These are phyloP conservation scores for Nannochloropsis salina DNA, from an alignment of 108 stramenopile species.

Conservation along the genomic window DNA sequence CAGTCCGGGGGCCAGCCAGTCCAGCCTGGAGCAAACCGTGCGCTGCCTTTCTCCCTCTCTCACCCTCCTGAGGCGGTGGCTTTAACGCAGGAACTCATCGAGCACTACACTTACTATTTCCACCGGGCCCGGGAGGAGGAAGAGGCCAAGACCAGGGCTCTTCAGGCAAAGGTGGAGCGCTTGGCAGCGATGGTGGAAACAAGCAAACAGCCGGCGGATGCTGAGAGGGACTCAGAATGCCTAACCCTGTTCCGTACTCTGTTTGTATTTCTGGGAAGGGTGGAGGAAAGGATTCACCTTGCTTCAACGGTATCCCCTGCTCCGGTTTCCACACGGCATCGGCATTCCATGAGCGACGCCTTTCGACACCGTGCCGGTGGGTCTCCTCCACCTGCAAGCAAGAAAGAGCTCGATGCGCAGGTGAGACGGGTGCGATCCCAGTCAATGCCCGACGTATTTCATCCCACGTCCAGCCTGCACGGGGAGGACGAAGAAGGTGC, in stretches of 20 bases:
- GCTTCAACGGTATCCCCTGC: background rate
- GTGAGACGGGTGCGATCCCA: background rate
- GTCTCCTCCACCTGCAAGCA: background rate
- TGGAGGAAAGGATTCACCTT: background rate
- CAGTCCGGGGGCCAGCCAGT: no score
- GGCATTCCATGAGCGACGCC: background rate
- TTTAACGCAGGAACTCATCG: slow-evolving; percentile 5
- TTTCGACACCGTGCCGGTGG: background rate
- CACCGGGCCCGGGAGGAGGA: background rate
- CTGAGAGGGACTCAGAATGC: background rate
- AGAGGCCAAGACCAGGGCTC: background rate
- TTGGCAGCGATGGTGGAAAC: background rate
- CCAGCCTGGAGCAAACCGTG: background rate
- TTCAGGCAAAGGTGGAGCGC: background rate
- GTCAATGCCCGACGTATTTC: background rate
- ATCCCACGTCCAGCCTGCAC: background rate
- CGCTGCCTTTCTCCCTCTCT: background rate
- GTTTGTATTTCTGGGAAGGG: background rate
- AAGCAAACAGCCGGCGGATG: background rate
- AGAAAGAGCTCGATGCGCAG: background rate
- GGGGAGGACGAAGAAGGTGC: background rate
- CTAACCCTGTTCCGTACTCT: background rate
- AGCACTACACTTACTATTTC: background rate
- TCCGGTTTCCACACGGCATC: background rate
- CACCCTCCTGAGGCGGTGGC: background rate